Base-by-base conservation (phyloP, 257 asterid species). In the Penstemon eatonii region DNA sequence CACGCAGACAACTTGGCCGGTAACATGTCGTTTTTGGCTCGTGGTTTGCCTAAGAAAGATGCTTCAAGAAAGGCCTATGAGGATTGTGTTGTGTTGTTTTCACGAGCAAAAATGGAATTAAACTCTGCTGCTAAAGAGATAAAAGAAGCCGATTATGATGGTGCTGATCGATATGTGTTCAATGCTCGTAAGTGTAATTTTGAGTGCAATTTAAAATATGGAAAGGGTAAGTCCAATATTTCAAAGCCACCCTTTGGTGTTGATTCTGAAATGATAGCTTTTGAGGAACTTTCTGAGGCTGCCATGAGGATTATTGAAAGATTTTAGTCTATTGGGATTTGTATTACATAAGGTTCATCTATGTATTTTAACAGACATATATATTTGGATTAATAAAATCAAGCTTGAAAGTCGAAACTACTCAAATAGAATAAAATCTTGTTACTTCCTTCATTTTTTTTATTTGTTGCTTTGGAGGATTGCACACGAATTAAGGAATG, bases 301-400 rank as follows among this genome's bases (percentile, higher is more conserved):
- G 66, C 25, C 9, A 68, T 68, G 73, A 56, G 66, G 58, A 68
- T 68, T 8, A 50, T 68, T 45, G 73, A 57, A 68, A 68, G 66
- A 40, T 68, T 68, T 7, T 56, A 68, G 47, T 12, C 4, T 6
- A 5, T 54, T 8, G 6, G 13, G 8, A 10, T 6, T 19, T 18
- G 51, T 40, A 39, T 12, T 6, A 0, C 61, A 49, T 49, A 11
- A 2, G 54, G n/a, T 51, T 51, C 2, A 51, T 51, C 7, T 10
- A 3, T n/a, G 19, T 50, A 1, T 11, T 50, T 50, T 50, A 50
- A 46, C 51, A 46, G 51, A 9, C 51, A 46, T 6, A 10, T 46
- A 46, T 6, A 10, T 46, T 46, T 7, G 51, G 51, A 46, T 10
- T 6, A 46, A 8, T 46, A 43, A 43, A 46, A 7, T 10, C 51